Evolutionary conservation across 2,329 filamentous ascomycete genomes (phyloP).

Genomic region (Pseudogymnoascus sp.): DNA sequence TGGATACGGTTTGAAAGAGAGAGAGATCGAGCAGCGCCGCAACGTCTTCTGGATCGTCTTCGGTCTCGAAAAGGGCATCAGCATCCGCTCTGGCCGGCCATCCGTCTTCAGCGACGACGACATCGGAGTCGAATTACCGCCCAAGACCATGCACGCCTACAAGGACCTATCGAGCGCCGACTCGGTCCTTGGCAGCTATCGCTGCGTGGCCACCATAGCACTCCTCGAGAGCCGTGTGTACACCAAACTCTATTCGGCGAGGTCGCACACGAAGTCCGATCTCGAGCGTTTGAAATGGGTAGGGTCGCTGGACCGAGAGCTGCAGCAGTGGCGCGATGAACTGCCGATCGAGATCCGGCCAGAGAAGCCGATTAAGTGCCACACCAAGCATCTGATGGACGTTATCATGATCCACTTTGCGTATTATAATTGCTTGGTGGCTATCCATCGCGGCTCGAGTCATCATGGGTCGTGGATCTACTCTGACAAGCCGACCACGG

Average conservation of each 20-base stretch:
- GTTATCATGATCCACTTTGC: conserved; percentile 20
- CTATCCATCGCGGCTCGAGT: conserved; percentile 17
- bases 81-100: conserved; percentile 17
- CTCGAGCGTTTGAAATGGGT: conserved; percentile 16
- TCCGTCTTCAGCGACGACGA: conserved; percentile 23
- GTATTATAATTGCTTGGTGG: conserved; percentile 19
- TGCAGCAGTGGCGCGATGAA: conserved; percentile 19
- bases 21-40: conserved; percentile 17
- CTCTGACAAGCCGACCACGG: not conserved
- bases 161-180: not conserved
- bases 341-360: conserved; percentile 22
- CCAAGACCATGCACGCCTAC: conserved; percentile 16
- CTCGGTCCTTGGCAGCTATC: conserved; percentile 6
- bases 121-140: conserved; percentile 20
- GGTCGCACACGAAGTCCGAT: conserved; percentile 19
- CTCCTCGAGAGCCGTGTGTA: conserved; percentile 20
- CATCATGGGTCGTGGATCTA: conserved; percentile 14
- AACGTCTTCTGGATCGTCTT: conserved; percentile 23
- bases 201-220: conserved; percentile 13
- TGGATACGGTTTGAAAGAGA: conserved; percentile 13
- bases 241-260: conserved; percentile 21
- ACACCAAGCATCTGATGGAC: conserved; percentile 14
- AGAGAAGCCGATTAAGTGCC: conserved; percentile 16
- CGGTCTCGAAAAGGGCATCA: conserved; percentile 17
- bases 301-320: conserved; percentile 18